phyloP scores from a whole-genome alignment of 2,329 filamentous ascomycete species.

The Phaeoacremonium minimum region DNA sequence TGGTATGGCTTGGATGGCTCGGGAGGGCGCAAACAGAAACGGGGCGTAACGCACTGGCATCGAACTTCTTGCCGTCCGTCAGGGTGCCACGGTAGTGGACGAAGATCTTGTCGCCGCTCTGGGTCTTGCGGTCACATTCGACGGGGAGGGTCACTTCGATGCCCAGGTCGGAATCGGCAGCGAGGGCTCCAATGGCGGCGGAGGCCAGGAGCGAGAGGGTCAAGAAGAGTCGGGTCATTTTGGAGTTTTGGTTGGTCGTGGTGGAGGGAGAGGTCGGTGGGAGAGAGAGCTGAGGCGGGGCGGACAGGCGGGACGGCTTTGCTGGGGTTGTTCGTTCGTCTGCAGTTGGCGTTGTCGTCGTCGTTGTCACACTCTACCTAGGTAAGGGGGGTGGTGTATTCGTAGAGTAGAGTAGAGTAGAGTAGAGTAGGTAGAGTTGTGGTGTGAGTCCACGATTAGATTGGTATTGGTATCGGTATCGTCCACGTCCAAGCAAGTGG shows the following conservation, averaged over 20 bases:
- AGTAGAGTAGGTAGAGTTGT: no score
- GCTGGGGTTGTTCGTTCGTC: no score
- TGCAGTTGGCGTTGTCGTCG: no score
- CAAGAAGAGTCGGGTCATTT: constrained; percentile 45
- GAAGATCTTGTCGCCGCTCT: constrained; percentile 71
- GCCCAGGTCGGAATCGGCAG: constrained; percentile 60
- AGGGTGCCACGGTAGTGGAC: constrained; percentile 90
- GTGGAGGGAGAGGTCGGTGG: no score
- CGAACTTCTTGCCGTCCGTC: constrained; percentile 73
- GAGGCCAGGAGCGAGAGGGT: constrained; percentile 47
- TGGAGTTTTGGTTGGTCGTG: constrained; percentile 17
- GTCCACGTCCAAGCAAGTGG: no score
- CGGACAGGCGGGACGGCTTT: no score
- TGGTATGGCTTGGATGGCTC: constrained; percentile 20
- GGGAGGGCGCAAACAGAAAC: not conserved
- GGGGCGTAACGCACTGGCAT: constrained; percentile 53
- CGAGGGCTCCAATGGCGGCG: constrained; percentile 44
- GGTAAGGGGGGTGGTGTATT: no score
- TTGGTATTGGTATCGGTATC: no score
- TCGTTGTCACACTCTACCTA: no score
- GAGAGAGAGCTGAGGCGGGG: no score
- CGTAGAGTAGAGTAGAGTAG: no score
- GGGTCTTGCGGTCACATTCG: constrained; percentile 74
- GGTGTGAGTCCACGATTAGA: no score
- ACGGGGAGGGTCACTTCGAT: constrained; percentile 72